Conservation (phyloP, 495 filamentous ascomycete species). For the Polyplosphaeria fusca region DNA sequence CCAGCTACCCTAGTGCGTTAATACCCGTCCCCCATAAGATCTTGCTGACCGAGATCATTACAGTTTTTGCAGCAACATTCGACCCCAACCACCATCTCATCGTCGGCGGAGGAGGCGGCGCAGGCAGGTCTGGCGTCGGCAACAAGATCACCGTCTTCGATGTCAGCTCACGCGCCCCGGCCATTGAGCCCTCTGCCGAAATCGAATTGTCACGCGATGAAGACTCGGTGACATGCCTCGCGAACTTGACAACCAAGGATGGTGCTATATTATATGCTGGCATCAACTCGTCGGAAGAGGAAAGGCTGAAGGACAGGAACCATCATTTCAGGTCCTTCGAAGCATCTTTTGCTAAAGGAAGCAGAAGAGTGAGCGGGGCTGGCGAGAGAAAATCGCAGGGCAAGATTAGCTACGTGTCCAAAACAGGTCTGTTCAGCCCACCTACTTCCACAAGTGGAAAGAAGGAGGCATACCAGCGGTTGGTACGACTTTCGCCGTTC, state of each 20-base stretch:
- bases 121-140: constrained; percentile 68
- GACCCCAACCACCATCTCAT: not conserved
- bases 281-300: constrained; percentile 74
- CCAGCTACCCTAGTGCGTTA: constrained; percentile 86
- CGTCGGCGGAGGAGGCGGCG: not conserved
- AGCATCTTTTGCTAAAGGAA: constrained; percentile 50
- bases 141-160: constrained; percentile 86
- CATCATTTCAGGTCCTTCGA: constrained; percentile 82
- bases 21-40: too few relatives aligned
- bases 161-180: constrained; percentile 55
- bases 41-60: constrained; percentile 88
- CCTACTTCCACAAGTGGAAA: constrained; percentile 42
- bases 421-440: constrained; percentile 59
- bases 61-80: constrained; percentile 36
- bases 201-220: constrained; percentile 81
- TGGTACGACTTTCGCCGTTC: constrained; percentile 67
- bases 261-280: constrained; percentile 48
- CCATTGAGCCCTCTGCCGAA: constrained; percentile 62
- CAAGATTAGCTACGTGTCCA: constrained; percentile 35
- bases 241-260: constrained; percentile 52
- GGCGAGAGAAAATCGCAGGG: constrained; percentile 44
- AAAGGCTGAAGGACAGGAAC: constrained; percentile 74
- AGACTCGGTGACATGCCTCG: constrained; percentile 85
- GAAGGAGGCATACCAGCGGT: constrained; percentile 73
- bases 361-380: constrained; percentile 26